Evolutionary conservation across 2,329 filamentous ascomycete species (phyloP), one percentile per base, ranked within the genome.

Genomic region (Penicillium italicum): DNA sequence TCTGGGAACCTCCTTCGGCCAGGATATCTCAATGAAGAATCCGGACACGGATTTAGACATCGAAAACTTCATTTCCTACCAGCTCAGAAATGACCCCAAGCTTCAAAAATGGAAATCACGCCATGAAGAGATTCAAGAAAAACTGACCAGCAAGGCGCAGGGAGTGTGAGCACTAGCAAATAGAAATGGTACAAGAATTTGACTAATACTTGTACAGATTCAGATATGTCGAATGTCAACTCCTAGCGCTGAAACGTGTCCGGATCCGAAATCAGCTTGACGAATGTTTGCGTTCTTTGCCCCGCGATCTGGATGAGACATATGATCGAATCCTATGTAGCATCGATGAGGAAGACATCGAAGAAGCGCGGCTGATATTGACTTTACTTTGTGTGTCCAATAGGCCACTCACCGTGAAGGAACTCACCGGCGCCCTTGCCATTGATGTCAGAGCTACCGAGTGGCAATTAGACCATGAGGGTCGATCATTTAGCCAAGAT

Each of bases 171-270:
- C 50, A 1, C 30, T 12, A 20, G 31, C 2, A 28, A 38, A 10
- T 7, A 42, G 10, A 31, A 4, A 8, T 34, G 7, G 20, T 37
- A 20, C 28, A 42, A n/a, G 9, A 18, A n/a, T 45, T 18, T 49
- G 46, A 59, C 51, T 49, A 52, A 56, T 26, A 37, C 28, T 41
- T 18, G 22, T 42, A 47, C 33, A 71, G 68, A 26, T 71, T 71
- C 48, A 60, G 67, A 36, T 71, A 65, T 52, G 63, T 69, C 20
- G 68, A 66, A 50, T 69, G 66, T 43, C 66, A 70, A 37, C 50
- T 67, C 1, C 48, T 50, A 5, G 41, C 62, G 4, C 33, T 70
- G 10, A 51, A 52, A 14, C 36, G 42, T 7, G 42, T 4, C 1
- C 26, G 44, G 24, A 69, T 64, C 24, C 36, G 45, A 18, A 67